Evolutionary conservation across 768 basidiomycete genomes (phyloP).

Genomic region (Termitomyces sp.): DNA sequence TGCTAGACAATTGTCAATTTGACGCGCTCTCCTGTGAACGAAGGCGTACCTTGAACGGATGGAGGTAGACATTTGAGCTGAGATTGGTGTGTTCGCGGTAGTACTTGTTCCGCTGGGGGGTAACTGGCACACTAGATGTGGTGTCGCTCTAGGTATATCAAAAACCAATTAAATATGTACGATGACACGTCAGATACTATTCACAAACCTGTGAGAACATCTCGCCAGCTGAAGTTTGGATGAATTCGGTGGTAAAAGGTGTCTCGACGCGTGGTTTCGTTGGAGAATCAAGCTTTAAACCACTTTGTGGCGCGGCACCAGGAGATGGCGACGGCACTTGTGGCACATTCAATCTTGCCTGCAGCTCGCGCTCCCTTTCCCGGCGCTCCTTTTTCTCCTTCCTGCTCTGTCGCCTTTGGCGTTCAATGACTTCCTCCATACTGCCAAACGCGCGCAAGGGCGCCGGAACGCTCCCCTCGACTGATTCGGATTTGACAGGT

Average conservation of each 20-base stretch:
- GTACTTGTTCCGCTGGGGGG: slow-evolving; percentile 56
- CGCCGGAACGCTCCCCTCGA: slow-evolving; percentile 31
- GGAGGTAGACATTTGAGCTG: slow-evolving; percentile 17
- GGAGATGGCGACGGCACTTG: slow-evolving; percentile 47
- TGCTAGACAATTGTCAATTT: slow-evolving; percentile 11
- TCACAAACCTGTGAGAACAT: slow-evolving; percentile 34
- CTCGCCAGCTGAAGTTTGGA: slow-evolving; percentile 22
- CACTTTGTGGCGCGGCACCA: slow-evolving; percentile 39
- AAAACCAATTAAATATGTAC: slow-evolving; percentile 1
- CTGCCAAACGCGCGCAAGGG: slow-evolving; percentile 58
- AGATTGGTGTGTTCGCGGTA: slow-evolving; percentile 50
- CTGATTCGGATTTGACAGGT: slow-evolving; percentile 59
- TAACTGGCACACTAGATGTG: slow-evolving; percentile 32
- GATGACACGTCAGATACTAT: slow-evolving; percentile 26
- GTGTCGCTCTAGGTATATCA: slow-evolving; percentile 5
- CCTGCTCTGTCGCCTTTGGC: slow-evolving; percentile 55
- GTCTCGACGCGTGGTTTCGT: slow-evolving; percentile 53
- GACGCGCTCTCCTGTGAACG: slow-evolving; percentile 4
- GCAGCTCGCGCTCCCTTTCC: slow-evolving; percentile 42
- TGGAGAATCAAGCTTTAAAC: slow-evolving; percentile 41
- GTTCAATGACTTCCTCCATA: slow-evolving; percentile 75
- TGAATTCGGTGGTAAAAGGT: slow-evolving; percentile 27
- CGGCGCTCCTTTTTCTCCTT: slow-evolving; percentile 45
- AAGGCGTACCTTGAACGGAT: slow-evolving; percentile 23
- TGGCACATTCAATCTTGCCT: slow-evolving; percentile 23